phyloP scores from a whole-genome alignment of 2,329 filamentous ascomycete genomes.

The Annulohypoxylon truncatum region DNA sequence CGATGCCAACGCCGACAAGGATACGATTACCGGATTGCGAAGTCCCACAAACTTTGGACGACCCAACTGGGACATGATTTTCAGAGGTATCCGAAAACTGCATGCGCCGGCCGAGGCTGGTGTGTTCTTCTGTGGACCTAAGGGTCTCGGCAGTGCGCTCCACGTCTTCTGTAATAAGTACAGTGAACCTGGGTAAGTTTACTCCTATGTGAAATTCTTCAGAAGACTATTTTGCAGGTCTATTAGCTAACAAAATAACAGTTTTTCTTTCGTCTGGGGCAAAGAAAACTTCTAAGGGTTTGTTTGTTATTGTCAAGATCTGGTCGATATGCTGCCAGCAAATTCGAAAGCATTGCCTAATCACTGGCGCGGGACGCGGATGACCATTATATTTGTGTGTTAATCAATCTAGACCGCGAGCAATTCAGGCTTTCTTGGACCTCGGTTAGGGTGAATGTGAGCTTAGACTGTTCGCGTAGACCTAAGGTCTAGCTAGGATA shows the following conservation, averaged over 20 bases:
- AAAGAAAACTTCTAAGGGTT: constrained; percentile 47
- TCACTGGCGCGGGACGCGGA: constrained; percentile 42
- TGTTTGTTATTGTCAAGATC: constrained; percentile 16
- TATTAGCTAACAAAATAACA: constrained; percentile 22
- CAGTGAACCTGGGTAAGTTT: constrained; percentile 79
- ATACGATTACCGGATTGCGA: constrained; percentile 84
- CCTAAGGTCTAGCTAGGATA: constrained; percentile 13
- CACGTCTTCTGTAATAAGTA: constrained; percentile 91
- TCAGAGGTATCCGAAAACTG: constrained; percentile 83
- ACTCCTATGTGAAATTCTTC: neutral
- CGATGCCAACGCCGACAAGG: constrained; percentile 84
- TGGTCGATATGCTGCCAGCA: constrained; percentile 29
- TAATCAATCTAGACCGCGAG: constrained; percentile 27
- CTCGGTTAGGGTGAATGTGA: constrained; percentile 7
- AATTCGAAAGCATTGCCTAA: constrained; percentile 23
- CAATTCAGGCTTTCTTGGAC: constrained; percentile 27
- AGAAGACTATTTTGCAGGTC: neutral
- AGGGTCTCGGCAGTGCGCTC: constrained; percentile 78
- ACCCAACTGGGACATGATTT: constrained; percentile 92
- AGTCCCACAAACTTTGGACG: constrained; percentile 87
- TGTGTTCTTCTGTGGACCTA: constrained; percentile 89
- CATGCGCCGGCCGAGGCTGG: constrained; percentile 78
- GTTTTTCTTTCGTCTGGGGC: constrained; percentile 47
- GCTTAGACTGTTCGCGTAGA: constrained; percentile 26
- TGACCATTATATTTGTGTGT: constrained; percentile 32